Evolutionary conservation across 805 yeast species (phyloP).

Genomic region (Nakazawaea wyomingensis): DNA sequence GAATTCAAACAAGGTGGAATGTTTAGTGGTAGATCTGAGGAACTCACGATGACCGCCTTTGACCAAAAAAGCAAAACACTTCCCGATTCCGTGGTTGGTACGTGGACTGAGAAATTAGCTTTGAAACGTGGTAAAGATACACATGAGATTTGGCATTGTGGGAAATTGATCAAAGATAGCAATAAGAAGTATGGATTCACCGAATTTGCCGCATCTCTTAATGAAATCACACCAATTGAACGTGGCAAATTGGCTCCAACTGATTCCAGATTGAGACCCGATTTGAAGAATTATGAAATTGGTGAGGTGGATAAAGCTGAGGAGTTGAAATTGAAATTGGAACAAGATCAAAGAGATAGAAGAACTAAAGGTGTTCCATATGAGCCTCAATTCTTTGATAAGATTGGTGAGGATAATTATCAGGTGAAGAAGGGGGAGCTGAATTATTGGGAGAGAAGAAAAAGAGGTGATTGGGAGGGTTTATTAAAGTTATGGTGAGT

Average conservation of each 20-base stretch:
- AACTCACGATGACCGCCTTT: conserved; percentile 39
- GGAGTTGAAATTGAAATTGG: conserved; percentile 56
- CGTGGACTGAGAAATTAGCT: conserved; percentile 73
- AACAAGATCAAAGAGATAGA: conserved; percentile 74
- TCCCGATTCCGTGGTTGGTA: conserved; percentile 48
- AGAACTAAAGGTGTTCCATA: conserved; percentile 49
- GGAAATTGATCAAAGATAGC: conserved; percentile 53
- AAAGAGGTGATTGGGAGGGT: conserved; percentile 54
- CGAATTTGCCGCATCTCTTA: conserved; percentile 71
- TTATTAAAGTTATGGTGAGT: conserved; percentile 51
- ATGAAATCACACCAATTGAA: conserved; percentile 74
- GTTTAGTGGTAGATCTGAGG: conserved; percentile 84
- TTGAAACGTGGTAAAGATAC: conserved; percentile 34
- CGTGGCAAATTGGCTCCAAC: conserved; percentile 65
- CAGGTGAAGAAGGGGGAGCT: conserved; percentile 48
- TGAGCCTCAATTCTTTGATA: conserved; percentile 59
- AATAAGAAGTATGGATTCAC: conserved; percentile 81
- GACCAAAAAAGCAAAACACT: conserved; percentile 31
- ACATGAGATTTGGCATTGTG: conserved; percentile 60
- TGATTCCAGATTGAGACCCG: conserved; percentile 89
- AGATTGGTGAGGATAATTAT: conserved; percentile 26
- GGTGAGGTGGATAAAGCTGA: conserved; percentile 75
- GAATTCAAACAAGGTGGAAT: conserved; percentile 79
- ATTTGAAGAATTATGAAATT: conserved; percentile 63
- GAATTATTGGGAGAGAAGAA: conserved; percentile 79